phyloP scores from a whole-genome alignment of 495 filamentous ascomycete genomes.

The Penicillium alfredii region DNA sequence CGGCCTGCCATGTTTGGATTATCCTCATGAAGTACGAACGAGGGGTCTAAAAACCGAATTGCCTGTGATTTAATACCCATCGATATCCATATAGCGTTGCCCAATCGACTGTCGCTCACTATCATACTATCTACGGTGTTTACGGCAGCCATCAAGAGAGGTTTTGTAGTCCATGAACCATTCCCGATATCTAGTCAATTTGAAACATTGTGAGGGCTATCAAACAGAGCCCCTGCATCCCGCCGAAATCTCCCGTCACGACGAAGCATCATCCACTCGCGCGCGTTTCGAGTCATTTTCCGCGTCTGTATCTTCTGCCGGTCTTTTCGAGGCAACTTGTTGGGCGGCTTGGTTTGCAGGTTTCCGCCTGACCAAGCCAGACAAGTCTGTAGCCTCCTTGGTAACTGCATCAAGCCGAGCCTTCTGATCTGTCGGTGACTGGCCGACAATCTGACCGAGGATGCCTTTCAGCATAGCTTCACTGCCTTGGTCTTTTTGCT shows the following conservation, averaged over 20 bases:
- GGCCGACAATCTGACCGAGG: conserved; percentile 66
- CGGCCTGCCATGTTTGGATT: conserved; percentile 25
- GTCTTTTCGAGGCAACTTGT: conserved; percentile 21
- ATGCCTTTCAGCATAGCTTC: conserved; percentile 57
- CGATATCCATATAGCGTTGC: background rate
- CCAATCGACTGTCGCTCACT: too few relatives aligned
- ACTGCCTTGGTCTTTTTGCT: conserved; percentile 41
- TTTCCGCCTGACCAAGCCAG: conserved; percentile 73
- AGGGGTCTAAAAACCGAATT: too few relatives aligned
- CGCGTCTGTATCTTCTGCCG: conserved; percentile 19
- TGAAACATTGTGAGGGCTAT: background rate
- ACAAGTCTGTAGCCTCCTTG: conserved; percentile 78
- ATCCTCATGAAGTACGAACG: too few relatives aligned
- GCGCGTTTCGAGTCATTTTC: conserved; percentile 28
- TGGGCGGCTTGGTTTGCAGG: conserved; percentile 25
- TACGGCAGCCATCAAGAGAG: too few relatives aligned
- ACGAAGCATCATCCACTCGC: conserved; percentile 20
- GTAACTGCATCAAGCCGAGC: conserved; percentile 70
- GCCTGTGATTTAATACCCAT: conserved; percentile 6
- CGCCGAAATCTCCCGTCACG: background rate
- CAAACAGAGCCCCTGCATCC: background rate
- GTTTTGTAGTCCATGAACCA: too few relatives aligned
- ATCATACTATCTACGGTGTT: too few relatives aligned
- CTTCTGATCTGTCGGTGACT: conserved; percentile 54
- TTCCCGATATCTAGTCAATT: too few relatives aligned